These are phyloP conservation scores for Aspergillus piperis DNA, from an alignment of 2,329 filamentous ascomycete genomes.

Conservation along the genomic window DNA sequence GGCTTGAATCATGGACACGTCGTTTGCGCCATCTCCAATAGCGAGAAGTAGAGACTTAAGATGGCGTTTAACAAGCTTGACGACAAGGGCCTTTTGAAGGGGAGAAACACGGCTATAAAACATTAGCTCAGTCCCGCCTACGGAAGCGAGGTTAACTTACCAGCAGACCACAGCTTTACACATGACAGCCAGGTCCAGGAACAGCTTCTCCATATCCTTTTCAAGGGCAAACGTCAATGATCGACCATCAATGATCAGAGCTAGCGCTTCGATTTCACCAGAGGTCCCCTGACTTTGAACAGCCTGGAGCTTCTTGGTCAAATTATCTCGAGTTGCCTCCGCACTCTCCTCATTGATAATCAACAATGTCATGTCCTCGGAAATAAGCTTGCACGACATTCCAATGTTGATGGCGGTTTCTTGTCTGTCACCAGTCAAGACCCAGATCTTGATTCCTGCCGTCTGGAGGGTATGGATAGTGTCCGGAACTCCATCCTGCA, in stretches of 20 bases:
- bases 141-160: slow-evolving; percentile 37
- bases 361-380: slow-evolving; percentile 96
- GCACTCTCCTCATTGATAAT: slow-evolving; percentile 92
- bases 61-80: slow-evolving; percentile 96
- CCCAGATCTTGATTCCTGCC: slow-evolving; percentile 98
- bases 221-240: slow-evolving; percentile 92
- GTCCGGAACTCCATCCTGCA: slow-evolving; percentile 96
- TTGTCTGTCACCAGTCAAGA: slow-evolving; percentile 93
- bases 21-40: slow-evolving; percentile 96
- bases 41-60: slow-evolving; percentile 88
- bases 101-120: slow-evolving; percentile 80
- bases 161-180: slow-evolving; percentile 99
- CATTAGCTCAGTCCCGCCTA: slow-evolving; percentile 10
- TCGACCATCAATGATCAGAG: slow-evolving; percentile 93
- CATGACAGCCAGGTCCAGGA: slow-evolving; percentile 88
- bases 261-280: slow-evolving; percentile 72
- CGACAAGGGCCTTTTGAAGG: slow-evolving; percentile 93
- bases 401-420: slow-evolving; percentile 99
- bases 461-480: slow-evolving; percentile 97
- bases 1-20: slow-evolving; percentile 99
- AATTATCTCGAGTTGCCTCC: slow-evolving; percentile 77
- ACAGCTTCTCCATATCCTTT: slow-evolving; percentile 87
- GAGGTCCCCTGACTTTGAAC: slow-evolving; percentile 76
- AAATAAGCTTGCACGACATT: slow-evolving; percentile 98
- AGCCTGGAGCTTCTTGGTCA: slow-evolving; percentile 90